Evolutionary conservation across 1,284 basidiomycete species (phyloP), one percentile per base, ranked within the genome.

Genomic region (Cystobasidium sp.): DNA sequence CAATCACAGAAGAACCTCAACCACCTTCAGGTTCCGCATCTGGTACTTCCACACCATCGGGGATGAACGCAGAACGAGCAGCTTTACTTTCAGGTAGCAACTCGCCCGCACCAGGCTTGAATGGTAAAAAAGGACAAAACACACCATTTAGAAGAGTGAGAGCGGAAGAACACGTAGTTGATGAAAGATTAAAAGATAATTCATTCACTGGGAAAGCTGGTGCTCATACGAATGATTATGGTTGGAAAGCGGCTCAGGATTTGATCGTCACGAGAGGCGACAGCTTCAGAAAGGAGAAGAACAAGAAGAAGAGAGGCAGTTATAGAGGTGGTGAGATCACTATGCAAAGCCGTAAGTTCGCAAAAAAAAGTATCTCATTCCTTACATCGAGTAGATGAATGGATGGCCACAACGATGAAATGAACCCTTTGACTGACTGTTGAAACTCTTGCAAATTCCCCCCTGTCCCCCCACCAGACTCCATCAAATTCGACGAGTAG

Each of bases 221-320:
- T 74, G 88, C 86, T 2, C 84, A 86, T 3, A 78, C 79, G 22
- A 90, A 89, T 77, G 96, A 97, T 81, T 99, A 97, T 81, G 96
- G 96, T 43, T 90, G 90, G 20, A 87, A 87, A 71, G 96, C 96
- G 0, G 89, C 89, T 75, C 86, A 87, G 61, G 96, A 98, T 83
- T 85, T 99, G 75, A 91, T 97, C 78, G 91, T 95, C 24, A 98
- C 96, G 1, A 88, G 93, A 6, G 96, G 96, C 12, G 91, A 91
- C 62, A 92, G 93, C 8, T 99, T 99, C 86, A 88, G 94, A 69
- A 99, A 98, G 75, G 73, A 58, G 41, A 46, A 99, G 85, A 98
- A 97, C 85, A 99, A 99, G 88, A 98, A 98, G 85, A 98, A 99
- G 85, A 86, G 91, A 78, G 96, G 94, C 3, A 83, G 76, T 62